Base-by-base conservation (phyloP, 495 filamentous ascomycete genomes). In the Penicillium turbatum region DNA sequence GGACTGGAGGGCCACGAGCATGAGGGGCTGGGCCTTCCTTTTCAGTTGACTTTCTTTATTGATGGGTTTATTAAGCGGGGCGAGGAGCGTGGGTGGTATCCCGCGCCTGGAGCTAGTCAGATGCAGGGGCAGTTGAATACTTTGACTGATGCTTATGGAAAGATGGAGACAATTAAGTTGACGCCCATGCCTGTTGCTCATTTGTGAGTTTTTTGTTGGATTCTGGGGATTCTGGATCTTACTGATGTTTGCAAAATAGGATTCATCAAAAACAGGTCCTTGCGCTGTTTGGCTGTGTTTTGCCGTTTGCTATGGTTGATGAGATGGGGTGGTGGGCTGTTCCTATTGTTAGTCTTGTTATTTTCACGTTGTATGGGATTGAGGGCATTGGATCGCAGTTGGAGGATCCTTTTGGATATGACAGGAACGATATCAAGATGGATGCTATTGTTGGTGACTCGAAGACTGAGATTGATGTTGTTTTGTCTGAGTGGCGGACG, bases 181-280 rank as follows among this genome's bases (percentile, higher is more conserved):
- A 88, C 86, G 1, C 85, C 85, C 0, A 85, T 89, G 53, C 87
- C 87, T 9, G 77, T 89, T 6, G 87, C 87, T n/a, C 84, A 89
- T 69, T 63, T 89, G 82, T 84, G 65, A 62, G 74, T 65, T 19
- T 16, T 19, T 32, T 13, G 16, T 19, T 7, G 19, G 11, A 15
- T 1, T 2, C 10, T 43, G 21, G 13, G 26, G 11, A 12, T 30
- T 44, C 16, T 1, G 9, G 11, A n/a, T n/a, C n/a, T 6, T 1
- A 40, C n/a, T 24, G 19, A 38, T 13, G 0, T 10, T 36, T 15
- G n/a, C 11, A 12, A 12, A 5, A 0, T 41, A 83, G 80, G 27
- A 88, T 90, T 62, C 87, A 89, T 56, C 82, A 86, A 57, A 86
- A 86, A 58, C 87, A 90, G 66, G 86, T 88, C 9, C 78, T 90